These are phyloP conservation scores for Hypoxylon perforatum DNA, from an alignment of 495 filamentous ascomycete species.

Conservation along the genomic window DNA sequence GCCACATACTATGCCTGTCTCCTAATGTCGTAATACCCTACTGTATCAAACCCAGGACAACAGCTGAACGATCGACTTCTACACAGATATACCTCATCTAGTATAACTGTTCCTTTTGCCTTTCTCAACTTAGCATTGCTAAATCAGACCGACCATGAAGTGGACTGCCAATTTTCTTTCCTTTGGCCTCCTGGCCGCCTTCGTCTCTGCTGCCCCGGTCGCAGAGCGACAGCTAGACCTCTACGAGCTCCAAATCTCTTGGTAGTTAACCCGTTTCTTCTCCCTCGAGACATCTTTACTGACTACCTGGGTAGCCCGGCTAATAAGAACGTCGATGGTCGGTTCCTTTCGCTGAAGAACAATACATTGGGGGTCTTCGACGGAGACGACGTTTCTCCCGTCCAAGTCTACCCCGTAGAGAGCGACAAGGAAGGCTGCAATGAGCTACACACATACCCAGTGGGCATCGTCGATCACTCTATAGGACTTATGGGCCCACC, in stretches of 20 bases:
- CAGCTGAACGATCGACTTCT: neutral
- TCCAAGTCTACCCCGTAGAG: conserved; percentile 38
- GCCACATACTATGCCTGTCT: conserved; percentile 2
- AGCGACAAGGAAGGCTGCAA: conserved; percentile 36
- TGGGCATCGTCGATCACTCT: conserved; percentile 45
- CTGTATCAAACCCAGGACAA: neutral
- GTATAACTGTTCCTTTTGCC: neutral
- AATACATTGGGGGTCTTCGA: conserved; percentile 39
- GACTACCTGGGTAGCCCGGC: conserved; percentile 23
- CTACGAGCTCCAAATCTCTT: conserved; percentile 43
- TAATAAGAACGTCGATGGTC: conserved; percentile 41
- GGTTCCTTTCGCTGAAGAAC: conserved; percentile 38
- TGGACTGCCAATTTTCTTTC: conserved; percentile 36
- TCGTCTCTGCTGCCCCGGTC: conserved; percentile 36
- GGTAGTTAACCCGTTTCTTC: conserved; percentile 26
- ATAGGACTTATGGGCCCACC: conserved; percentile 50
- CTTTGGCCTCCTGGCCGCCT: conserved; percentile 39
- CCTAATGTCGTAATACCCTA: neutral
- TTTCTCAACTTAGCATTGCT: neutral
- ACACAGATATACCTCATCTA: neutral
- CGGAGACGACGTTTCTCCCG: conserved; percentile 17
- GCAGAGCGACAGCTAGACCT: conserved; percentile 39
- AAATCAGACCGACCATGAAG: conserved; percentile 39
- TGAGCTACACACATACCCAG: conserved; percentile 52
- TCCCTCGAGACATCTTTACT: neutral